Conservation (phyloP, 495 filamentous ascomycete genomes). For the Cercophora newfieldiana region DNA sequence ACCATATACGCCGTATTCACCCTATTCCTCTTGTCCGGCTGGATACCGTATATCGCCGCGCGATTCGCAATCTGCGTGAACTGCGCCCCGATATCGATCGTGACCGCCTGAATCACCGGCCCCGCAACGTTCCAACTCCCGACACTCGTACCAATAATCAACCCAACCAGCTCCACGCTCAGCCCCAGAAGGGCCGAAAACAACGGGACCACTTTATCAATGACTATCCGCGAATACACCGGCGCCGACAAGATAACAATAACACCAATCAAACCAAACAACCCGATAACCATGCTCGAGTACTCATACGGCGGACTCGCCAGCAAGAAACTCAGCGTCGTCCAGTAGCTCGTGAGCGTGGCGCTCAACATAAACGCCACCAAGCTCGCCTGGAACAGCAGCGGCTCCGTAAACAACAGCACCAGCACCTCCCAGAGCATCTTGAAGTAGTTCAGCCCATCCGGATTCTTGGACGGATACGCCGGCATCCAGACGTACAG, state of each 20-base stretch:
- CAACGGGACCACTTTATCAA: conserved; percentile 65
- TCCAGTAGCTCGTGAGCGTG: conserved; percentile 63
- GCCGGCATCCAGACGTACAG: conserved; percentile 79
- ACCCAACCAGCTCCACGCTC: conserved; percentile 57
- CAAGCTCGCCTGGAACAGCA: conserved; percentile 60
- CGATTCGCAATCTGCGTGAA: conserved; percentile 76
- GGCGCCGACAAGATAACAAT: conserved; percentile 65
- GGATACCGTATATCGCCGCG: conserved; percentile 67
- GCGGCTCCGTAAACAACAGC: conserved; percentile 62
- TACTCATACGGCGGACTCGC: conserved; percentile 68
- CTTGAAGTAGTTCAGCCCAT: conserved; percentile 61
- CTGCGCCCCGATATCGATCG: conserved; percentile 72
- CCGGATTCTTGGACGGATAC: conserved; percentile 72
- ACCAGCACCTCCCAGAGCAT: conserved; percentile 64
- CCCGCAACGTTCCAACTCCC: conserved; percentile 68
- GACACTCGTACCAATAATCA: conserved; percentile 68
- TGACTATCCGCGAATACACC: conserved; percentile 67
- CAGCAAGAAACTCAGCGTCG: conserved; percentile 78
- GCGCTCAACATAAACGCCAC: conserved; percentile 44
- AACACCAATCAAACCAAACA: conserved; percentile 78
- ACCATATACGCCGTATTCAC: conserved; percentile 87
- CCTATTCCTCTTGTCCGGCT: conserved; percentile 70
- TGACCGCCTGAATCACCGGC: conserved; percentile 71
- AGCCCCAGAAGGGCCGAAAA: conserved; percentile 67
- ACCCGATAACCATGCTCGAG: conserved; percentile 64